Base-by-base conservation (phyloP, 495 filamentous ascomycete genomes). In the Schizothecium vesticola region DNA sequence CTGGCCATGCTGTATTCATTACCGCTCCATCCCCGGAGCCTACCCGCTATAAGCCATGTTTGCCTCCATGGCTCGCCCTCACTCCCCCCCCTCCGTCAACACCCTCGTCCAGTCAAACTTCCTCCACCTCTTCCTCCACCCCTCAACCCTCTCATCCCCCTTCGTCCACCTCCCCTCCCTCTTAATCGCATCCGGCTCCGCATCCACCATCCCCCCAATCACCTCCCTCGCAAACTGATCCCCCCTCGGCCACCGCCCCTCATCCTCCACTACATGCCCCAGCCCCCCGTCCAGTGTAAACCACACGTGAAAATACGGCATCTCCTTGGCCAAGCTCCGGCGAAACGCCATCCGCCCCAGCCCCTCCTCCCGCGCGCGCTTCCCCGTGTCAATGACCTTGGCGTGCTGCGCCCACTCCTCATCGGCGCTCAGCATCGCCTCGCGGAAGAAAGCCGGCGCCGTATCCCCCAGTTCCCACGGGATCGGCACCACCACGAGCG, bases 261-360 rank as follows among this genome's bases (percentile, higher is more conserved):
- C 82, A 74, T 98, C 92, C 79, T 99, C 95, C 11, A 99, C 90
- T 29, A 99, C 85, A 75, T 99, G 95, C 0, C 93, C 95, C 64
- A 99, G 75, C 2, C 95, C 95, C 5, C 96, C 96, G 75, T 98
- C 92, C 8, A 99, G 78, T 68, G 88, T 86, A 75, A 98, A 97
- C 93, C 93, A 99, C 19, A 93, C 94, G 71, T 99, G 95, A 78
- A 99, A 98, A 76, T 99, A 99, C 25, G 95, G 95, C 93, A 97
- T 96, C 80, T 99, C 95, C 82, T 96, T 97, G 25, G 90, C 92
- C 33, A 99, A 79, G 3, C 86, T 89, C 59, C 88, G 83, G 3
- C 95, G 86, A 79, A 99, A 98, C 58, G 95, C 93, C 67, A 82
- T 75, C 76, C 91, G 90, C 0, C 96, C 96, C 43, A 92, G 73